Evolutionary conservation across 371 early-diverging fungal species (phyloP).

Genomic region (Gilbertella persicaria): DNA sequence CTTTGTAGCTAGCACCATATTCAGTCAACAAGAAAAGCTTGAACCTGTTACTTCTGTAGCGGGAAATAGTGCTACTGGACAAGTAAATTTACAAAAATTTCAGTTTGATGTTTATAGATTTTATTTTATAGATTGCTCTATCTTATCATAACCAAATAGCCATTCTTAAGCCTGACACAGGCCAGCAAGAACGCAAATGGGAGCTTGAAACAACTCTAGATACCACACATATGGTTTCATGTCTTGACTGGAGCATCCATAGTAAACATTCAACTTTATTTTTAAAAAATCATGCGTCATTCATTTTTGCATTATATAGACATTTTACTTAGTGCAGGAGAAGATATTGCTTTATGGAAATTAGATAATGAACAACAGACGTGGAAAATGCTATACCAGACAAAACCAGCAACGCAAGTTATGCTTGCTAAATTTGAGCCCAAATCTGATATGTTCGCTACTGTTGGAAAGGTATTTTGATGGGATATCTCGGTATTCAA

Average conservation of each 20-base stretch:
- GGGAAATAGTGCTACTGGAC: conserved; percentile 36
- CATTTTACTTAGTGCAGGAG: conserved; percentile 37
- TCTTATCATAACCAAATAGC: conserved; percentile 29
- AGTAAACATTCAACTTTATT: conserved; percentile 24
- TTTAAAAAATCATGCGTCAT: not conserved
- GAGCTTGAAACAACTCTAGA: conserved; percentile 18
- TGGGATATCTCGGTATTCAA: not conserved
- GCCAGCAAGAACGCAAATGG: conserved; percentile 17
- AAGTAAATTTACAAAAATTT: conserved; percentile 20
- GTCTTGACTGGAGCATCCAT: conserved; percentile 49
- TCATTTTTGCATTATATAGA: conserved; percentile 19
- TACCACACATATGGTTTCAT: conserved; percentile 15
- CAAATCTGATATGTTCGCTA: conserved; percentile 68
- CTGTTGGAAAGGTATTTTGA: conserved; percentile 58
- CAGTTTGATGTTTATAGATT: not conserved
- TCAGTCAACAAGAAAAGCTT: not conserved
- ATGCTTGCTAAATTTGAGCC: conserved; percentile 65
- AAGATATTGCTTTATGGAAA: conserved; percentile 33
- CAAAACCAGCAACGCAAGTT: conserved; percentile 29
- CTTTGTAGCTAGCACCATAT: conserved; percentile 23
- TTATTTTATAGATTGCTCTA: conserved; percentile 38
- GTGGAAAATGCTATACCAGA: conserved; percentile 24
- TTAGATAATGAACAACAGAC: not conserved
- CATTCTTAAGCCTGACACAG: conserved; percentile 23
- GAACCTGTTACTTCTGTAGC: conserved; percentile 35